A percentile compares a stretch with the other conserved stretches of the same genome.
Evolutionary conservation across 2,329 filamentous ascomycete species (phyloP).

Genomic region (Fusarium sterilihyphosum): DNA sequence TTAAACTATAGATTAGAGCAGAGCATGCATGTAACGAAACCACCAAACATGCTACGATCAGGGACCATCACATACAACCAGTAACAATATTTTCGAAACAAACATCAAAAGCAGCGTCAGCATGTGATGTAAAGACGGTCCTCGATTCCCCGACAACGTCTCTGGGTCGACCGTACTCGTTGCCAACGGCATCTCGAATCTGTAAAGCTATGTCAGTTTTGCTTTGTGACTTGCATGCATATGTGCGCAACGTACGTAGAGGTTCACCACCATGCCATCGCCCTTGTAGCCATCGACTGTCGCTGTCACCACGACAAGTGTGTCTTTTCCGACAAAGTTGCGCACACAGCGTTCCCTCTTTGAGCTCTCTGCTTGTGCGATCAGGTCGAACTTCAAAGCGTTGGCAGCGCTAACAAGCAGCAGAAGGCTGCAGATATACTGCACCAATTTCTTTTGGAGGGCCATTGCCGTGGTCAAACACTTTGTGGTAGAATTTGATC

Average conservation of each 20-base stretch:
- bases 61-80: conserved; percentile 65
- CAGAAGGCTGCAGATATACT: conserved; percentile 67
- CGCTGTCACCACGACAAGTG: conserved; percentile 93
- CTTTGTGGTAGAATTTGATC: not conserved
- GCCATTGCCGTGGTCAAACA: conserved; percentile 54
- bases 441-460: conserved; percentile 62
- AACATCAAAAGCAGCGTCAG: conserved; percentile 92
- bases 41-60: not conserved
- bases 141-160: conserved; percentile 92
- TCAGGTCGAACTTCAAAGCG: conserved; percentile 94
- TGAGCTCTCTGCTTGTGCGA: conserved; percentile 67
- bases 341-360: conserved; percentile 90
- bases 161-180: conserved; percentile 92
- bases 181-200: conserved; percentile 95
- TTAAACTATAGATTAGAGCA: not conserved
- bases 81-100: conserved; percentile 90
- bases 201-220: conserved; percentile 51
- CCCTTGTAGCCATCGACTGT: conserved; percentile 86
- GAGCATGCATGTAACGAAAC: conserved; percentile 21
- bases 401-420: conserved; percentile 63
- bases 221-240: not conserved
- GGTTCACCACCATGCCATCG: conserved; percentile 93
- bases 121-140: conserved; percentile 92
- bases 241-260: conserved; percentile 73
- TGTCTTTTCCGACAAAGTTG: conserved; percentile 93